phyloP scores from a whole-genome alignment of 2,329 filamentous ascomycete species.

The Alternaria burnsii region DNA sequence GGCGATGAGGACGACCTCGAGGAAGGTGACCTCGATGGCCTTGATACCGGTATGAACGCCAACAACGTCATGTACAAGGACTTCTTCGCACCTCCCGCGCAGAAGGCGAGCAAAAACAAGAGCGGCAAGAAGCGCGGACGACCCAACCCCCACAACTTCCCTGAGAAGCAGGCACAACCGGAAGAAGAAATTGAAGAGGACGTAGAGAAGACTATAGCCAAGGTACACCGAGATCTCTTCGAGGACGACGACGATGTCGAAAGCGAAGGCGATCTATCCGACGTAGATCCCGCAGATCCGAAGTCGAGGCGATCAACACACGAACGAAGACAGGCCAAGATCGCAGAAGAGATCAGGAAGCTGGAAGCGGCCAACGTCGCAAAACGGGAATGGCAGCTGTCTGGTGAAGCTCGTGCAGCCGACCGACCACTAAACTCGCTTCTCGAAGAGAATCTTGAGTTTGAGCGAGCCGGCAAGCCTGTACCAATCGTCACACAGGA shows the following conservation, averaged over 20 bases:
- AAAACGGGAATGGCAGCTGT: conserved; percentile 88
- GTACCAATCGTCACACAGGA: conserved; percentile 93
- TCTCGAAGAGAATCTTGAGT: conserved; percentile 93
- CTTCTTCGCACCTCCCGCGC: conserved; percentile 87
- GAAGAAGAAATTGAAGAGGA: conserved; percentile 62
- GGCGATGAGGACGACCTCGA: conserved; percentile 70
- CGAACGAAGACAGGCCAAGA: conserved; percentile 83
- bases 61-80: conserved; percentile 91
- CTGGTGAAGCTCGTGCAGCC: conserved; percentile 83
- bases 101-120: conserved; percentile 71
- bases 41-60: conserved; percentile 73
- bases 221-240: conserved; percentile 89
- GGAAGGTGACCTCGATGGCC: conserved; percentile 61
- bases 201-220: conserved; percentile 82
- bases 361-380: conserved; percentile 89
- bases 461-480: conserved; percentile 93
- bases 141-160: conserved; percentile 63
- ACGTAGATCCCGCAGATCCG: conserved; percentile 70
- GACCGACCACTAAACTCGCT: conserved; percentile 91
- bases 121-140: conserved; percentile 62
- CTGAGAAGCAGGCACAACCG: conserved; percentile 34
- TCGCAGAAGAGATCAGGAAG: conserved; percentile 88
- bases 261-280: conserved; percentile 65
- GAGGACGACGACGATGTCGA: conserved; percentile 73
- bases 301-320: conserved; percentile 82